Evolutionary conservation across 371 early-diverging fungal genomes (phyloP), one percentile per base, ranked within the genome.

Genomic region (Parasitella parasitica): DNA sequence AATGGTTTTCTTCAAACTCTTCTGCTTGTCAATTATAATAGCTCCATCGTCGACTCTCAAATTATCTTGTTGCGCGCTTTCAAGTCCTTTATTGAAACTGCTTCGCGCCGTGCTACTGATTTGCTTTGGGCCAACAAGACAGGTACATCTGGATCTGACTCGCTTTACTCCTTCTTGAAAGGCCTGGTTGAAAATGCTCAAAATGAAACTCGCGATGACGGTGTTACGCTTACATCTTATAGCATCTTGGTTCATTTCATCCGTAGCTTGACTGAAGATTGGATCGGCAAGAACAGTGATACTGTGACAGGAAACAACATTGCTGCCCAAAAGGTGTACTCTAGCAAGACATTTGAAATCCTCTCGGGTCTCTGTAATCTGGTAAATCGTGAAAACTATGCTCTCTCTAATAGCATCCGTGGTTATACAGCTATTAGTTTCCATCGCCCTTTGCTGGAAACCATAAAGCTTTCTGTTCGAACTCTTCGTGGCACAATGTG

Each of bases 381-480:
- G 4, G 54, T 80, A 37, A 36, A 59, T 8, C 70, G 73, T 7
- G 77, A 77, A 53, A 75, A 71, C 49, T 73, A 64, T 58, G 66
- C 75, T 6, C 27, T 77, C 4, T 67, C 66, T 28, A 54, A 67
- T 7, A 77, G 75, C 34, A 54, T 77, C 9, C 43, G 63, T 28
- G 67, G 64, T 50, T 22, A 34, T 16, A 56, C 67, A 6, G 60
- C 70, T 6, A 63, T 69, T 15, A 43, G 68, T 12, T 80, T 69
- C 70, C 80, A 77, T 52, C 61, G 73, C 11, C 77, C 80, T 16
- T 54, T 80, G 11, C 54, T 80, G 9, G 80, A 80, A 52, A 49
- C 77, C 12, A 55, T 68, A 2, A 38, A 73, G 56, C 63, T 80
- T 1, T 71, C 63, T 24, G 34, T 80, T 12, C 73, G 72, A 32